Evolutionary conservation across 2,329 filamentous ascomycete genomes (phyloP).

Genomic region (Cladosporium sp.): DNA sequence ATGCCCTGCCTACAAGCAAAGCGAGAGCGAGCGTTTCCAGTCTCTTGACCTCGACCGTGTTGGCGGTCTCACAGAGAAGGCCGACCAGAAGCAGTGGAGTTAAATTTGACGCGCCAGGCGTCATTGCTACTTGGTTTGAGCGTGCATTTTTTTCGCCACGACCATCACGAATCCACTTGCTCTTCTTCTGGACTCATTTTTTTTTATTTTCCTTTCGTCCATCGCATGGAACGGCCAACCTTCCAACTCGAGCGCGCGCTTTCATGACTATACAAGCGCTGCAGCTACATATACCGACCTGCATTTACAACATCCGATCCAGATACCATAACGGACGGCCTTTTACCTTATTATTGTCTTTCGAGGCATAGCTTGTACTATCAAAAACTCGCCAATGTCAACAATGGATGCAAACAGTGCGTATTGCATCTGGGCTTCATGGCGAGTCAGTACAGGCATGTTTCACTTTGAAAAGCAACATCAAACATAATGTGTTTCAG

Average conservation of each 20-base stretch:
- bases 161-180: slow-evolving; percentile 13
- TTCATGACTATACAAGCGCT: slow-evolving; percentile 6
- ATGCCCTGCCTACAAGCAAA: slow-evolving; percentile 84
- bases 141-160: slow-evolving; percentile 10
- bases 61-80: slow-evolving; percentile 90
- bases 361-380: slow-evolving; percentile 1
- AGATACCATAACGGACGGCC: neutral
- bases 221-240: slow-evolving; percentile 9
- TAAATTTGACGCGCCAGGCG: slow-evolving; percentile 3
- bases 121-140: slow-evolving; percentile 4
- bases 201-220: slow-evolving; percentile 7
- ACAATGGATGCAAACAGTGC: neutral
- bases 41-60: slow-evolving; percentile 93
- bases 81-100: slow-evolving; percentile 28
- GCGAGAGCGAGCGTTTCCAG: slow-evolving; percentile 72
- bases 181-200: slow-evolving; percentile 6
- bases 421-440: neutral
- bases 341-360: slow-evolving; percentile 2
- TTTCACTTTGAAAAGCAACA: slow-evolving; percentile 14
- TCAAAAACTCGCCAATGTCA: neutral
- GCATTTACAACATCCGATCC: slow-evolving; percentile 10
- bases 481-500: slow-evolving; percentile 16
- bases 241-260: slow-evolving; percentile 4
- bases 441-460: neutral
- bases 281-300: slow-evolving; percentile 7